Conservation (phyloP, 768 basidiomycete genomes). For the Boletus reticuloceps region DNA sequence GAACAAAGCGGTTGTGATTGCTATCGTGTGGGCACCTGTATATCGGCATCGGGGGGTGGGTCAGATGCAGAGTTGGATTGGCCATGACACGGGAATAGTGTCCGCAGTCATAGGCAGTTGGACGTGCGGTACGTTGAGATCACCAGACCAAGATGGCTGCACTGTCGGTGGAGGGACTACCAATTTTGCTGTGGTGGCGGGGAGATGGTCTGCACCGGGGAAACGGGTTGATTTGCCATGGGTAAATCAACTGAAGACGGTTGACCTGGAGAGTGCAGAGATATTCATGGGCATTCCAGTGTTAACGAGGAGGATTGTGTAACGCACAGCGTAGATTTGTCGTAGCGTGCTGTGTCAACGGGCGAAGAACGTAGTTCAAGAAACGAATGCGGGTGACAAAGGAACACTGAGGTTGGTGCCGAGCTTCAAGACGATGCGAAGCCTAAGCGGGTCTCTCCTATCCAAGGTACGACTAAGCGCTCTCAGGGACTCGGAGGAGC, state of each 20-base stretch:
- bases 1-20: conserved; percentile 20
- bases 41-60: conserved; percentile 69
- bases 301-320: conserved; percentile 22
- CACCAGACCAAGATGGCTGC: conserved; percentile 13
- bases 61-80: conserved; percentile 75
- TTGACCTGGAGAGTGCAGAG: conserved; percentile 16
- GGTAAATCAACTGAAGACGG: conserved; percentile 6
- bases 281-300: conserved; percentile 29
- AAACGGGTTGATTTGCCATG: conserved; percentile 23
- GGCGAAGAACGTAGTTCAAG: no score
- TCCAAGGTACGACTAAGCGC: no score
- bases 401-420: no score
- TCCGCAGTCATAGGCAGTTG: conserved; percentile 23
- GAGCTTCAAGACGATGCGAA: no score
- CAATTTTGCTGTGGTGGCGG: neutral
- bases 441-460: no score
- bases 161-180: conserved; percentile 4
- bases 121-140: conserved; percentile 24
- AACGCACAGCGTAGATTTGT: no score
- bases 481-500: no score
- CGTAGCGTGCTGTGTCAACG: no score
- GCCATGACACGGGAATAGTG: conserved; percentile 59
- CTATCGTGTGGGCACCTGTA: conserved; percentile 3
- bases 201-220: conserved; percentile 15
- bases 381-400: no score